phyloP scores from a whole-genome alignment of 495 filamentous ascomycete species.

The Penicillium cinerascens region DNA sequence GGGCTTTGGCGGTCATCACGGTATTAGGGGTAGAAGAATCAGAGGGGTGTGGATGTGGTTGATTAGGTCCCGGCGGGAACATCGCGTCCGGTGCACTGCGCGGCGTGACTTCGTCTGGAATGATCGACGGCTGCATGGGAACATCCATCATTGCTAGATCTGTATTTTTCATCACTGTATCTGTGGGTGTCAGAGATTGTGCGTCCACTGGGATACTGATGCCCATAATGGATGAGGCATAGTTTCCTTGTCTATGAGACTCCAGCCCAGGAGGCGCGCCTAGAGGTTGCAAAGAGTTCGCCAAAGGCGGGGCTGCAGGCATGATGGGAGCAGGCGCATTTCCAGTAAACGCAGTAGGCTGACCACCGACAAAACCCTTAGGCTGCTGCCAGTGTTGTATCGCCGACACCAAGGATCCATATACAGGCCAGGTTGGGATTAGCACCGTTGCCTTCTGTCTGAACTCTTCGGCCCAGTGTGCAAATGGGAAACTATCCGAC shows the following conservation, averaged over 20 bases:
- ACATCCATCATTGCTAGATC: conserved; percentile 28
- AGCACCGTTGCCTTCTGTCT: conserved; percentile 30
- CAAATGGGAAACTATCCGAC: conserved; percentile 36
- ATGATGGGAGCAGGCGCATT: conserved; percentile 4
- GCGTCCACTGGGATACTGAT: conserved; percentile 37
- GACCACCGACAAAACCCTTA: conserved; percentile 11
- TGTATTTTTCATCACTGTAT: conserved; percentile 33
- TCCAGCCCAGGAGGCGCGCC: not conserved
- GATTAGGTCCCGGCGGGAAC: conserved; percentile 15
- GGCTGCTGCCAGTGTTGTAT: conserved; percentile 36
- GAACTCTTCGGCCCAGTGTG: conserved; percentile 38
- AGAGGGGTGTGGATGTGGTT: conserved; percentile 30
- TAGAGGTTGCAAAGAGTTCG: conserved; percentile 5
- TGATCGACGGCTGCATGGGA: conserved; percentile 16
- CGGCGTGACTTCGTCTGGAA: conserved; percentile 23
- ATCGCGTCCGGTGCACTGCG: conserved; percentile 29
- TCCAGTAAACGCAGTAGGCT: conserved; percentile 9
- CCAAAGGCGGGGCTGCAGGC: not conserved
- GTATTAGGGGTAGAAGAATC: conserved; percentile 29
- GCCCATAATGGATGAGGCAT: conserved; percentile 35
- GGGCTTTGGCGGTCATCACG: conserved; percentile 13
- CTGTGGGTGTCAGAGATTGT: conserved; percentile 38
- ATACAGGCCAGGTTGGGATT: conserved; percentile 35
- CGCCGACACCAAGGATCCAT: conserved; percentile 28
- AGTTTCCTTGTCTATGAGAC: conserved; percentile 12